Evolutionary conservation across 352 stramenopile genomes (phyloP), one percentile per base, ranked within the genome.

Genomic region (Aphanomyces invadans): DNA sequence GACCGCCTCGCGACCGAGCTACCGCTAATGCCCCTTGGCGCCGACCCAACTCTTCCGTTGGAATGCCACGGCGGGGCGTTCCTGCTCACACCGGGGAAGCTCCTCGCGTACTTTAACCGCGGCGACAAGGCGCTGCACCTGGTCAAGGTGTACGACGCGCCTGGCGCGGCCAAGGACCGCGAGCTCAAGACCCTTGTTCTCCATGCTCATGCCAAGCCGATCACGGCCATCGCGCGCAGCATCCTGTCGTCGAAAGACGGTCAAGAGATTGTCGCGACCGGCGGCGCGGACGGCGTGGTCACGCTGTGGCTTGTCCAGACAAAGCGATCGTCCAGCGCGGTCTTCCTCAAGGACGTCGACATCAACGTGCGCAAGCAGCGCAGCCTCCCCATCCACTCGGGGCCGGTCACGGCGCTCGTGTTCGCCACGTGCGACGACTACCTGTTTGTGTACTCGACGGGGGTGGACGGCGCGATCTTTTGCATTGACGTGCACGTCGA

Each of bases 311-410:
- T 86, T n/a, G 66, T 91, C 32, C 57, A 55, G 7, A 52, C 62
- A 0, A 61, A 71, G 46, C 52, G 33, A 1, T 48, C 7, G 38
- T 12, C 1, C 17, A 29, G 17, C 28, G 44, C 21, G 3, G 26
- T 19, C 1, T 9, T 9, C 45, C 68, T 90, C 17, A 81, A 89
- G 31, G 83, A 91, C 19, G 75, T 89, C 23, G 42, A 36, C 26
- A 38, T 36, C 52, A 73, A 79, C 54, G 73, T 77, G 7, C 74
- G 71, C 46, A 92, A 90, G 62, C 89, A 89, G 73, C 84, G 87
- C 29, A 86, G 74, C 1, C 55, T 90, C 10, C 67, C 79, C 15
- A 69, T 74, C 4, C 85, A 92, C 44, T 56, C 72, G 0, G 83
- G 83, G 0, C 70, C 78, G 0, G 76, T 92, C 26, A 89, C 79